Evolutionary conservation across 306 rosid species (phyloP).

Genomic region (Dalbergia oliveri): DNA sequence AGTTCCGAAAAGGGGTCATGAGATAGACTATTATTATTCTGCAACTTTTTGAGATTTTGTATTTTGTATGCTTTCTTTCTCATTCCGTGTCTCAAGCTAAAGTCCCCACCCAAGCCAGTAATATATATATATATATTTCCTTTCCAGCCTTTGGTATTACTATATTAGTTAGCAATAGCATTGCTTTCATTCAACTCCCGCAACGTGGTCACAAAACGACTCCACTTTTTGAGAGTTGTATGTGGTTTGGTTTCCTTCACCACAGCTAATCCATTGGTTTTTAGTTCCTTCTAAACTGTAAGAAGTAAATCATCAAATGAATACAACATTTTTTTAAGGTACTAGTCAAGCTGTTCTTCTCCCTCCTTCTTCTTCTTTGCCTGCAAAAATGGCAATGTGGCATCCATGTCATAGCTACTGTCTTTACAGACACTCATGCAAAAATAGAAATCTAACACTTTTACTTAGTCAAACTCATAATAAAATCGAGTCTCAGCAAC

Average conservation of each 20-base stretch:
- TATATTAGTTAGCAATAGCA: not conserved
- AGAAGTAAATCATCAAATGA: slow-evolving; percentile 7
- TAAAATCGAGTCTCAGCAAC: not conserved
- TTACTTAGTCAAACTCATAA: not conserved
- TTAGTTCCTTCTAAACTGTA: not conserved
- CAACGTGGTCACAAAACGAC: not conserved
- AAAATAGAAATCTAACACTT: not conserved
- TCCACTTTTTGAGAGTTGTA: slow-evolving; percentile 16
- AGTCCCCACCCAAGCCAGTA: too few relatives aligned
- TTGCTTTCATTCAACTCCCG: slow-evolving; percentile 29
- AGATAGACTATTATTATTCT: not conserved
- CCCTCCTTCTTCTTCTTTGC: not conserved
- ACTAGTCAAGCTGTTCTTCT: not conserved
- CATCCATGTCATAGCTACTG: slow-evolving; percentile 4
- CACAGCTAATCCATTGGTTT: not conserved
- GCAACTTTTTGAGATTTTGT: not conserved
- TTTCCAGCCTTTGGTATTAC: not conserved
- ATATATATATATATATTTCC: not conserved
- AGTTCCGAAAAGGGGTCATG: slow-evolving; percentile 23
- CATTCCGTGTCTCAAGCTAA: too few relatives aligned
- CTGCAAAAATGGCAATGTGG: not conserved
- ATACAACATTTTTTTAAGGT: not conserved
- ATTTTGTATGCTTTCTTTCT: too few relatives aligned
- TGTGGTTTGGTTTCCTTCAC: not conserved
- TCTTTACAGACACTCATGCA: not conserved